Evolutionary conservation across 352 stramenopile species (phyloP), one percentile per base, ranked within the genome.

Genomic region (Pythium oligandrum): DNA sequence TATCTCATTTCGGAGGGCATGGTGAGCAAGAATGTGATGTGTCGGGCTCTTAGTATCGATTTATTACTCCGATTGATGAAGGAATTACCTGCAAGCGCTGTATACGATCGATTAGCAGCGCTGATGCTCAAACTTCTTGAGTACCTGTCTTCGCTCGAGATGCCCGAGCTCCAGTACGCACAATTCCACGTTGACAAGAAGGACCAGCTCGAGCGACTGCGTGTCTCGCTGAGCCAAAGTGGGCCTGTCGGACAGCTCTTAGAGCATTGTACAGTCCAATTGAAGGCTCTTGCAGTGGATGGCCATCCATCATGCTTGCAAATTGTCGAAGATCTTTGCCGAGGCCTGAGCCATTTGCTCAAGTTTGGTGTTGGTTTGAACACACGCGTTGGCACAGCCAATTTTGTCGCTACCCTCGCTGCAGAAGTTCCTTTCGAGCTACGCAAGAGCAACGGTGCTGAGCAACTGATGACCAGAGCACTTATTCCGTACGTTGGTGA

Each of bases 181-280:
- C 83, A 93, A 60, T 93, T 93, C 50, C 83, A 93, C 40, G 83
- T 93, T 35, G 66, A 90, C 51, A 86, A 93, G 61, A 93, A 93
- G 56, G 78, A 88, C 34, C 71, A 93, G 48, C 61, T 93, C 11
- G 83, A 93, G 51, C 74, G 80, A 4, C 52, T 90, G n/a, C 78
- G 83, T 46, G 75, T 93, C 6, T 87, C 74, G 4, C 70, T 93
- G 26, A 93, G 83, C 39, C 78, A 90, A 47, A 65, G 78, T 9
- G 79, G 80, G 34, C 83, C 83, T 33, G 80, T 93, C 8, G 83
- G 83, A 4, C 80, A 90, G 55, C 61, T 93, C 11, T 51, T 93
- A 1, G 73, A 86, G 34, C 61, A 86, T 37, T 66, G 76, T 44
- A 86, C 70, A 32, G 64, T 67, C 0, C 67, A 83, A 32, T 61